Evolutionary conservation across 2,329 filamentous ascomycete species (phyloP), one percentile per base, ranked within the genome.

Genomic region (Fusarium sublunatum): DNA sequence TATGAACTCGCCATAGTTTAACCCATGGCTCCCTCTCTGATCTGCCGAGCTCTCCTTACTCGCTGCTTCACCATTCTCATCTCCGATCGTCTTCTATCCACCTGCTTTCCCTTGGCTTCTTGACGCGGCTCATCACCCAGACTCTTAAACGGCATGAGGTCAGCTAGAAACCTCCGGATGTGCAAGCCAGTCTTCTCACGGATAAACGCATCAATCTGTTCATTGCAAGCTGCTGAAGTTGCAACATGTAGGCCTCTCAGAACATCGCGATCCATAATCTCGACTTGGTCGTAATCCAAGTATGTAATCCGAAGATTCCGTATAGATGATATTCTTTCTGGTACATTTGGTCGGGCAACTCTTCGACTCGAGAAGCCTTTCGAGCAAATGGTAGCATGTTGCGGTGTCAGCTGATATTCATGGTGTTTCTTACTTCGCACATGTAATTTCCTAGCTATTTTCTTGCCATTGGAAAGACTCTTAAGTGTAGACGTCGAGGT

Each of bases 241-340:
- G 83, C 84, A 35, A 87, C 79, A 57, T 83, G 82, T 10, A 88
- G 73, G 0, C 85, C 85, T 46, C 79, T 77, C 44, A 87, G 77
- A 4, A 87, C 80, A 66, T 85, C 82, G 41, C 78, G 76, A 66
- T 86, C 81, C 24, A 73, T 73, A 28, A 85, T 79, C 32, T 76
- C 69, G 11, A 65, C 64, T 52, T 80, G 77, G 7, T 77, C 74
- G n/a, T 73, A 65, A 26, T 76, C 75, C 15, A 59, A 32, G 5
- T 68, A 65, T 8, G 58, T 47, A 13, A 61, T 70, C 32, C 50
- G 57, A 19, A 66, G 49, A 25, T 54, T 71, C 32, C 56, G 65
- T n/a, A 76, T 74, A 3, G 76, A 78, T 24, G 76, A 78, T 25
- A 68, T 74, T 58, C 76, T 70, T 48, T 66, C 69, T 12, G 76